Conservation (phyloP, 768 basidiomycete genomes). For the Lactifluus volemus region DNA sequence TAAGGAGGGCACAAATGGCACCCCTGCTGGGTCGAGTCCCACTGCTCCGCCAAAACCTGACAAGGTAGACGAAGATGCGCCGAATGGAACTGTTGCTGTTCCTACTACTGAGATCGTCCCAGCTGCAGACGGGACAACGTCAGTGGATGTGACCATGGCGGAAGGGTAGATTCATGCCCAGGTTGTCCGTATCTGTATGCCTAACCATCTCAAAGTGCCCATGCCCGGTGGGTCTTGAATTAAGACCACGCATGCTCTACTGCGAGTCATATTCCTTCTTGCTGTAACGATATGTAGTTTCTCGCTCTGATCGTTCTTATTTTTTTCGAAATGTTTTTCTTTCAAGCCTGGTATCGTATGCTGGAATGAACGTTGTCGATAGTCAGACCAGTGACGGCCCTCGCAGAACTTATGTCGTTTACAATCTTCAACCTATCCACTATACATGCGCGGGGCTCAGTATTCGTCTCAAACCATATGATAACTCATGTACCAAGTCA, state of each 20-base stretch:
- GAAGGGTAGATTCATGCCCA: constrained; percentile 1
- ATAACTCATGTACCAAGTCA: neutral
- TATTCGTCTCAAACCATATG: neutral
- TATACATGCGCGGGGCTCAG: neutral
- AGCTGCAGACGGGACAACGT: constrained; percentile 14
- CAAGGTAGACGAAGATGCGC: constrained; percentile 7
- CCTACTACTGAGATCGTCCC: neutral
- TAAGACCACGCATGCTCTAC: constrained; percentile 6
- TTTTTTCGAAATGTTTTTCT: neutral
- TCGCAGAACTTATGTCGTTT: constrained; percentile 1
- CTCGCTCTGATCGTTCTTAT: neutral
- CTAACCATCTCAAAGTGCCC: neutral
- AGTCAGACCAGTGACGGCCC: neutral
- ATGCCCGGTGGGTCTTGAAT: constrained; percentile 1
- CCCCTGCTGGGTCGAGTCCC: constrained; percentile 10
- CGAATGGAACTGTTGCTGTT: neutral
- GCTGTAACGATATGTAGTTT: constrained; percentile 15
- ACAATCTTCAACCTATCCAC: neutral
- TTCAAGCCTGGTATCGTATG: neutral
- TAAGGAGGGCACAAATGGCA: constrained; percentile 20
- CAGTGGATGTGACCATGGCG: constrained; percentile 14
- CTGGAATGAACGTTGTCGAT: constrained; percentile 7
- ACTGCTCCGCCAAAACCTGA: constrained; percentile 11
- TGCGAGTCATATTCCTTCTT: constrained; percentile 10
- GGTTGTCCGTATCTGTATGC: neutral